Evolutionary conservation across 495 filamentous ascomycete genomes (phyloP).

Genomic region (Delitschia confertaspora): DNA sequence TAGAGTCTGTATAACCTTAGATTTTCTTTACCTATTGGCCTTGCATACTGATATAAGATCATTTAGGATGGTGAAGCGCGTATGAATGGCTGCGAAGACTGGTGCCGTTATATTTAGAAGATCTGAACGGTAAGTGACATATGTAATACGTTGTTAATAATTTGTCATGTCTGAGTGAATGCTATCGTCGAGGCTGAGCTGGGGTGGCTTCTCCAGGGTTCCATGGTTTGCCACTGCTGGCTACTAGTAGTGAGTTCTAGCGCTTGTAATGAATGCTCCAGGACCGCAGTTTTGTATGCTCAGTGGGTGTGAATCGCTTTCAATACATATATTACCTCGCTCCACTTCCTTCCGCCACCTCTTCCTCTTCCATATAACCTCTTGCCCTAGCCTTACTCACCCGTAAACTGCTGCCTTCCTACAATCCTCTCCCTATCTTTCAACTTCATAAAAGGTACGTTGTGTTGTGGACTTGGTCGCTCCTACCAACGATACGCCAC

Average conservation of each 20-base stretch:
- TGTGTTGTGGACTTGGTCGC: constrained; percentile 7
- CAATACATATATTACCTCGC: constrained; percentile 15
- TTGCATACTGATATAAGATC: no score
- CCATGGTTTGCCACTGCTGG: constrained; percentile 16
- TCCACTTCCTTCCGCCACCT: constrained; percentile 11
- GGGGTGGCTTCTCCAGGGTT: constrained; percentile 12
- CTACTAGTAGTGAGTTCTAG: no score
- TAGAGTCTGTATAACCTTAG: no score
- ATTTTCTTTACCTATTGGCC: no score
- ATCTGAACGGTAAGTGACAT: no score
- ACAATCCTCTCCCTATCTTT: neutral
- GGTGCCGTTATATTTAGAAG: no score
- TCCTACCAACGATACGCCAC: constrained; percentile 25
- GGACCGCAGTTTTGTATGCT: no score
- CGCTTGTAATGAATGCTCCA: no score
- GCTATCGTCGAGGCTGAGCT: neutral
- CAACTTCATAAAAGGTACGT: constrained; percentile 11
- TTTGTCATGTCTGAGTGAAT: neutral
- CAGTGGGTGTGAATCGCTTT: neutral
- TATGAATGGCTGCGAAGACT: no score
- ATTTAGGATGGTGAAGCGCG: no score
- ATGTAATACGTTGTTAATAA: no score
- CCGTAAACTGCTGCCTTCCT: constrained; percentile 2
- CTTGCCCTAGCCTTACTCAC: no score
- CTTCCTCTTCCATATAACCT: constrained; percentile 18